These are phyloP conservation scores for Cryptococcus sp. DNA, from an alignment of 1,284 basidiomycete genomes.

Conservation along the genomic window DNA sequence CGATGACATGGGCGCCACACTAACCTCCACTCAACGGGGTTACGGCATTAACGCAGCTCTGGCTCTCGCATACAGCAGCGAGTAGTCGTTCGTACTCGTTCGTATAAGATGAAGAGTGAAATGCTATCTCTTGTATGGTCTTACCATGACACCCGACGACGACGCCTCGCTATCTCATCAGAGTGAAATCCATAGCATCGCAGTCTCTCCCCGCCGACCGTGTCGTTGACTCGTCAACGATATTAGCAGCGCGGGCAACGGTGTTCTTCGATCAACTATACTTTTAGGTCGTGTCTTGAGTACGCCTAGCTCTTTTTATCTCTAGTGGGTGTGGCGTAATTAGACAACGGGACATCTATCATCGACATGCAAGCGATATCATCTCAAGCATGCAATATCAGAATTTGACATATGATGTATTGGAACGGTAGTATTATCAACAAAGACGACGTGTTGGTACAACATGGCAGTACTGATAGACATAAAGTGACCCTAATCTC, in stretches of 20 bases:
- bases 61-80: not conserved
- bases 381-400: not conserved
- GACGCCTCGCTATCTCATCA: slow-evolving; percentile 33
- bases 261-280: slow-evolving; percentile 19
- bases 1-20: not conserved
- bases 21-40: not conserved
- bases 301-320: slow-evolving; percentile 41
- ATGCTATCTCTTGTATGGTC: slow-evolving; percentile 9
- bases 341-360: slow-evolving; percentile 40
- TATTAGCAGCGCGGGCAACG: slow-evolving; percentile 14
- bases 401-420: no score
- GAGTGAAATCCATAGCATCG: slow-evolving; percentile 19
- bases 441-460: no score
- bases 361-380: not conserved
- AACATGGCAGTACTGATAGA: no score
- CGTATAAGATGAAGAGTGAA: not conserved
- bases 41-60: not conserved
- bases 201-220: slow-evolving; percentile 42
- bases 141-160: slow-evolving; percentile 38
- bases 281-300: slow-evolving; percentile 41
- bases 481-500: no score
- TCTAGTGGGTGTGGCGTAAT: slow-evolving; percentile 47
- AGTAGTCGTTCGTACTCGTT: not conserved
- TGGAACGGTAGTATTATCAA: no score
- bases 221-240: not conserved